Evolutionary conservation across 805 yeast species (phyloP).

Genomic region (Kregervanrija pseudodelftensis): DNA sequence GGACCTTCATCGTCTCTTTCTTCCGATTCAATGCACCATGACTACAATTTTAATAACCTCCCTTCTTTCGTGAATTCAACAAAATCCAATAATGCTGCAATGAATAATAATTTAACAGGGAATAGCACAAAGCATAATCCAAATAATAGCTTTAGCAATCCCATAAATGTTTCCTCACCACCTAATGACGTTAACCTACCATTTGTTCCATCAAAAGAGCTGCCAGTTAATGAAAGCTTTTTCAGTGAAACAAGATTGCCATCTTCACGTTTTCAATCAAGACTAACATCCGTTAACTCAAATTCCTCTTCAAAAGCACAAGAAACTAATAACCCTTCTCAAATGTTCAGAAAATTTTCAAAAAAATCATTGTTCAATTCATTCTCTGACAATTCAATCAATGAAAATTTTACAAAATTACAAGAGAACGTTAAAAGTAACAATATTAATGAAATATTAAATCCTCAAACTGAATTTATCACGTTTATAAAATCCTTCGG

Average conservation of each 20-base stretch:
- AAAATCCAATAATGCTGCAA: background rate
- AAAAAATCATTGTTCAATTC: constrained; percentile 2
- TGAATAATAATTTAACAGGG: background rate
- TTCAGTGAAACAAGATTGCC: constrained; percentile 5
- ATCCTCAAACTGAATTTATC: constrained; percentile 18
- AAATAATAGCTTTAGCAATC: background rate
- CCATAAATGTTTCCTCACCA: background rate
- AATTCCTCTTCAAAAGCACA: background rate
- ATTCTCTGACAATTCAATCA: background rate
- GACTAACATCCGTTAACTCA: background rate
- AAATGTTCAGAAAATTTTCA: constrained; percentile 2
- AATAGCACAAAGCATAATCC: background rate
- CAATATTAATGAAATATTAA: too few species aligned
- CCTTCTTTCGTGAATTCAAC: constrained; percentile 9
- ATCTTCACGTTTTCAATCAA: background rate
- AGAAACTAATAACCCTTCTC: background rate
- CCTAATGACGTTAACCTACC: constrained; percentile 8
- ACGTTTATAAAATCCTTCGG: constrained; percentile 18
- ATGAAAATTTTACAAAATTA: background rate
- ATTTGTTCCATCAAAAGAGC: constrained; percentile 10
- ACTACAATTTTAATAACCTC: constrained; percentile 7
- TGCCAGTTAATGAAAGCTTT: constrained; percentile 3
- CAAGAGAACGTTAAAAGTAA: constrained; percentile 4
- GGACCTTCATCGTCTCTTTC: too few species aligned
- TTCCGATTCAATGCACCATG: background rate